Evolutionary conservation across 1,139 yeast species (phyloP).

Genomic region (Debaryomyces sp.): DNA sequence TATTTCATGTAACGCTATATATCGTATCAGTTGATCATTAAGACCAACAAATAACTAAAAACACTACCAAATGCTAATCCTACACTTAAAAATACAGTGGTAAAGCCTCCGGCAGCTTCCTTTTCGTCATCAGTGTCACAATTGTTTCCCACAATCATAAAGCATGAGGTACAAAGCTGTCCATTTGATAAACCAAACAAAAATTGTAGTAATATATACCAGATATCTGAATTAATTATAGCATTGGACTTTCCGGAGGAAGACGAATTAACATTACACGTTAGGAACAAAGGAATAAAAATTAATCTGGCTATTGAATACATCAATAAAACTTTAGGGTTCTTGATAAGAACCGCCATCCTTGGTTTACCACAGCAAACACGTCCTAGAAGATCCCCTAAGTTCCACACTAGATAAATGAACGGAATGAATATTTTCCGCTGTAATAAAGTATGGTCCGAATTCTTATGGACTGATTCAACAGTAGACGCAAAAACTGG

Average conservation of each 20-base stretch:
- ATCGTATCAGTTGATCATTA: conserved; percentile 21
- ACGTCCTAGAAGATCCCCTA: conserved; percentile 85
- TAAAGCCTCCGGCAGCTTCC: conserved; percentile 94
- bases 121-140: conserved; percentile 65
- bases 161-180: conserved; percentile 75
- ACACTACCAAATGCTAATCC: conserved; percentile 82
- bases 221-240: conserved; percentile 58
- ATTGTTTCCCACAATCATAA: conserved; percentile 73
- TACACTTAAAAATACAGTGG: conserved; percentile 71
- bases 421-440: conserved; percentile 69
- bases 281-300: conserved; percentile 64
- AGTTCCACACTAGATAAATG: conserved; percentile 79
- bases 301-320: conserved; percentile 57
- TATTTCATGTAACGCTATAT: background rate
- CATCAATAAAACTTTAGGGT: conserved; percentile 44
- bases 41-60: conserved; percentile 67
- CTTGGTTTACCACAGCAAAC: conserved; percentile 60
- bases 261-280: conserved; percentile 62
- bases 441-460: conserved; percentile 36
- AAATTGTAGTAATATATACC: conserved; percentile 72
- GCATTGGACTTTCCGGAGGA: conserved; percentile 29
- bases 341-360: conserved; percentile 35
- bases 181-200: conserved; percentile 88
- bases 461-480: conserved; percentile 48
- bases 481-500: conserved; percentile 88